phyloP scores from a whole-genome alignment of 768 basidiomycete species.

The Trichaptum fuscoviolaceum region DNA sequence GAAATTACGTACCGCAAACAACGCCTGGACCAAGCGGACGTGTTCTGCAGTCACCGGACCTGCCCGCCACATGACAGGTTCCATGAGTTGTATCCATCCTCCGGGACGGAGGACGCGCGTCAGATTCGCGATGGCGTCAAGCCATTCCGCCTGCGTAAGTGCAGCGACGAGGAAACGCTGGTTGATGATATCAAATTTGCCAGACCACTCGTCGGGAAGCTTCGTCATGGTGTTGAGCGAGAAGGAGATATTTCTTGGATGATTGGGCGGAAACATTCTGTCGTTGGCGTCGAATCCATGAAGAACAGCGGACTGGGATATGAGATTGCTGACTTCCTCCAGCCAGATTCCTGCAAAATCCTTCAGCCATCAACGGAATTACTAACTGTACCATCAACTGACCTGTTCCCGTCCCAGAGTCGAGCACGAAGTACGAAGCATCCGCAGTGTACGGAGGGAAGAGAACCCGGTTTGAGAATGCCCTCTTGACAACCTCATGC shows the following conservation, averaged over 20 bases:
- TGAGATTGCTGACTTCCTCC: conserved; percentile 9
- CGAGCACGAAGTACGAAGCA: not conserved
- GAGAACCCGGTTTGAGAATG: not conserved
- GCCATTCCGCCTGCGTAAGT: conserved; percentile 26
- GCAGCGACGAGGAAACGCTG: conserved; percentile 28
- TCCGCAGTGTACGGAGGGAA: not conserved
- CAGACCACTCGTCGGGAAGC: conserved; percentile 26
- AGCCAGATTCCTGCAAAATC: conserved; percentile 13
- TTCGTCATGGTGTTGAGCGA: conserved; percentile 17
- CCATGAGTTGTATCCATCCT: conserved; percentile 28
- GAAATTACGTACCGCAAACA: not conserved
- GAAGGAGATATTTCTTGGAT: conserved; percentile 12
- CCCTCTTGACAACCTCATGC: not conserved
- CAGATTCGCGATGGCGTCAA: conserved; percentile 20
- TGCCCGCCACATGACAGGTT: conserved; percentile 13
- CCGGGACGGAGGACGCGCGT: conserved; percentile 27
- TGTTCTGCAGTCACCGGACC: conserved; percentile 11
- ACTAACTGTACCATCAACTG: not conserved
- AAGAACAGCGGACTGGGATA: conserved; percentile 9
- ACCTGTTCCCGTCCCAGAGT: conserved; percentile 1
- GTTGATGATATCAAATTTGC: conserved; percentile 26
- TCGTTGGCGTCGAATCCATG: conserved; percentile 14
- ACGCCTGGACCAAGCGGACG: too few species aligned
- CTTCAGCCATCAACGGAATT: too few species aligned
- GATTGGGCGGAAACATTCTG: conserved; percentile 13